Base-by-base conservation (phyloP, 2,329 filamentous ascomycete genomes). In the Xylogone sp. region DNA sequence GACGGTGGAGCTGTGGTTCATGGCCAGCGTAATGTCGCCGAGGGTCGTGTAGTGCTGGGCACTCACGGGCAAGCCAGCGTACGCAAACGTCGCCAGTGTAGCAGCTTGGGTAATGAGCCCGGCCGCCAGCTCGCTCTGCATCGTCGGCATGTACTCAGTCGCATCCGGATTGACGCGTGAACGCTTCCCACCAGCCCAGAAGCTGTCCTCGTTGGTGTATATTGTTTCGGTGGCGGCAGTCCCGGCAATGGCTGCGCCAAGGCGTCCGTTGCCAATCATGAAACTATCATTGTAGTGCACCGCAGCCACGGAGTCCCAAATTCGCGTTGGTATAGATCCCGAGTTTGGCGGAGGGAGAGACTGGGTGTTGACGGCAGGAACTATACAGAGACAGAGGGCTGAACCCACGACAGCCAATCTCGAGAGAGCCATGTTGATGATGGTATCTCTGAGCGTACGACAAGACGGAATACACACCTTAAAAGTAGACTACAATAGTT, bases 11-110 rank as follows among this genome's bases (percentile, higher is more conserved):
- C 18, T 18, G 21, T 51, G 49, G 21, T 20, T 21, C 18, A 51
- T 27, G 64, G 43, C 67, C 61, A 73, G 51, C n/a, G 65, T 63
- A 1, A 71, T 44, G 34, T 55, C 43, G 13, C 56, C 58, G 29
- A 58, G 51, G 16, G 55, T 67, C 46, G 73, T 69, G 52, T 73
- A 74, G 50, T 71, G 65, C 34, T 71, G 67, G 42, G 68, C 67
- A 29, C 64, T 65, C 42, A 65, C 64, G 10, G 71, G 69, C 8
- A 62, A 69, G 19, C 66, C 67, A 46, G 67, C 67, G 50, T 73
- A 73, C 3, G 61, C 62, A 18, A 60, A 52, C 47, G 62, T 55
- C 42, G 65, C 65, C 16, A 68, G 51, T 22, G 59, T 59, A 46
- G 68, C 70, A 3, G 68, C 70, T 42, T 70, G 62, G 13, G 54